Evolutionary conservation across 176 grass and related monocot genomes (phyloP), one percentile per base, ranked within the genome.

Genomic region (Bonia amplexicaulis): DNA sequence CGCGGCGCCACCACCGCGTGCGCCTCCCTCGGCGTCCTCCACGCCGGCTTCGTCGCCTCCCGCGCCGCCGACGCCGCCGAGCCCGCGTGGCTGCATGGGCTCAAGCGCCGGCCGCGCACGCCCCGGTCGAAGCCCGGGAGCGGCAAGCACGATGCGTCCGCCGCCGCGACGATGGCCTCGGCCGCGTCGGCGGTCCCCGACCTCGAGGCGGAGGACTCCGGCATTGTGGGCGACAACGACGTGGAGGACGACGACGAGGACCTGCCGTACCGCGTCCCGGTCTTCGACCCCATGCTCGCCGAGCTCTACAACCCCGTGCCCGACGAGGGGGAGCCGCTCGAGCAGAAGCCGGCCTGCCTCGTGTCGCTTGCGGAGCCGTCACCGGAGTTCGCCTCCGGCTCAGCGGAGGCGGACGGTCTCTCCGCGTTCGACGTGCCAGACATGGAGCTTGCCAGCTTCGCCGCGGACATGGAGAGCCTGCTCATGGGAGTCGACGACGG

Each of bases 401-500:
- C 61, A 26, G 68, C 31, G 37, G 48, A 65, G 17, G 51, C 48
- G 1, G 89, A 86, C 11, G 84, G 78, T 15, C 76, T 92, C 46
- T 66, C 86, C 3, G 88, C 84, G 6, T 94, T 91, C 78, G 86
- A 88, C 47, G 85, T 90, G 49, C 89, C 96, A 14, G 93, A 99
- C 39, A 78, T 94, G 81, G 96, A 96, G 39, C 88, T 99, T 5
- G 86, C 79, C n/a, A 91, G 80, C 86, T 99, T 99, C 75, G 93
- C 90, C 0, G 90, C 91, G 5, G 90, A 99, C 89, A 94, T 99
- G 93, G 96, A 96, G 88, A 92, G 57, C 74, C 81, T 99, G 26
- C 96, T 99, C 58, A 94, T 84, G 54, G 87, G 81, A 39, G 88
- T 89, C 3, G 80, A 95, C 2, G 80, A 91, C 1, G 89, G 90